A percentile compares a stretch with the other conserved stretches of the same genome.
Evolutionary conservation across 2,329 filamentous ascomycete species (phyloP).

Genomic region (Xylaria sp.): DNA sequence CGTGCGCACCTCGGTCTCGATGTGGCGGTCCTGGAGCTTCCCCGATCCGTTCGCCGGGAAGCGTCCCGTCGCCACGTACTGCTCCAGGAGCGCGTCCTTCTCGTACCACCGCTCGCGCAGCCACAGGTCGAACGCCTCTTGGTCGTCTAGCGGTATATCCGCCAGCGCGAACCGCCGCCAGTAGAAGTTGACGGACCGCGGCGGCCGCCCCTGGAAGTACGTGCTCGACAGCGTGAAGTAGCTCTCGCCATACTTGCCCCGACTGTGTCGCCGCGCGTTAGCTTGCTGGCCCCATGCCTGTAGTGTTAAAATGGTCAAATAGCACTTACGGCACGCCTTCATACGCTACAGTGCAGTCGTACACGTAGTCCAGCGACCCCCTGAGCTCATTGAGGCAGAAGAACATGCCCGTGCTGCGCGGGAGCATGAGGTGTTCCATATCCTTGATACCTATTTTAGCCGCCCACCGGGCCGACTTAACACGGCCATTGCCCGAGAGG

Average conservation of each 20-base stretch:
- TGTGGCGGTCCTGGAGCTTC: constrained; percentile 48
- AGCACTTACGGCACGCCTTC: constrained; percentile 83
- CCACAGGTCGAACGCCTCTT: constrained; percentile 80
- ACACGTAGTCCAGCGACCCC: constrained; percentile 77
- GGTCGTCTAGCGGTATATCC: constrained; percentile 78
- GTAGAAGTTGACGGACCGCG: constrained; percentile 95
- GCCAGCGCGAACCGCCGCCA: constrained; percentile 84
- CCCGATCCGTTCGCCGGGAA: constrained; percentile 71
- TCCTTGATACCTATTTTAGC: constrained; percentile 74
- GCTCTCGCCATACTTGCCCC: constrained; percentile 84
- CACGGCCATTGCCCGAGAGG: constrained; percentile 68
- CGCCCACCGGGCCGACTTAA: constrained; percentile 74
- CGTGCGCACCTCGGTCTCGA: constrained; percentile 63
- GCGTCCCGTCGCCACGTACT: constrained; percentile 74
- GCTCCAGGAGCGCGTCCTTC: constrained; percentile 86
- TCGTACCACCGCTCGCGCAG: constrained; percentile 85
- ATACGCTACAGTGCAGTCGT: constrained; percentile 94
- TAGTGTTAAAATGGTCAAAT: background rate
- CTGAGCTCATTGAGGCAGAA: constrained; percentile 79
- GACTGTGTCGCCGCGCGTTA: constrained; percentile 50
- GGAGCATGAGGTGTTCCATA: constrained; percentile 73
- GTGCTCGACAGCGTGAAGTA: constrained; percentile 86
- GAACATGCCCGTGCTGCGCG: constrained; percentile 77
- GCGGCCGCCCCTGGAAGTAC: constrained; percentile 84
- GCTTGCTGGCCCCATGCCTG: background rate